Evolutionary conservation across 1,284 basidiomycete genomes (phyloP), one percentile per base, ranked within the genome.

Genomic region (Cutaneotrichosporon dermatis): DNA sequence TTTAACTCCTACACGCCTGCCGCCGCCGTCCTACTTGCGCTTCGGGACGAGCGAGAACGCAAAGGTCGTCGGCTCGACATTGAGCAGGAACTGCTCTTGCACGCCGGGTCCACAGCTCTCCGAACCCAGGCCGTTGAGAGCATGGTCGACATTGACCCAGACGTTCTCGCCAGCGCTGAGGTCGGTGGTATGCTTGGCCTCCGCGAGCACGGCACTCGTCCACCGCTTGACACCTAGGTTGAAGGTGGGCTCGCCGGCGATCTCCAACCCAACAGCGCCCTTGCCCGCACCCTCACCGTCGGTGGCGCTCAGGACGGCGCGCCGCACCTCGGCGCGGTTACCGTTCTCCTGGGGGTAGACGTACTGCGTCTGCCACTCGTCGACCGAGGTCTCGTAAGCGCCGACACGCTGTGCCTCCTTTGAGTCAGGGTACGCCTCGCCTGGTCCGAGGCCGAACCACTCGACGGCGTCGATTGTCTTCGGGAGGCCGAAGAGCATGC

Each of bases 301-400:
- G 6, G 37, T 15, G 25, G 8, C 48, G 9, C 41, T 13, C 36
- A 67, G 16, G 9, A 57, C 49, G 9, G 63, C 63, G 57, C 57
- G 59, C 2, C 59, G 57, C 6, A 65, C 63, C 15, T 58, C 63
- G 1, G 40, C 15, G n/a, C 66, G 58, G 8, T 25, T 40, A 0
- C 66, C 66, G 45, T 67, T 67, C 61, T 67, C 66, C 53, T 67
- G 66, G 33, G 66, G 66, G 44, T 25, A 57, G 12, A 67, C 66
- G 43, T 67, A 67, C 4, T 55, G 59, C 2, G 63, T 65, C 54
- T 65, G 63, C 57, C 65, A 49, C 9, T 61, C 56, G 50, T 67
- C 63, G 51, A 67, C 57, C 13, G 52, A 36, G 6, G 9, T 16
- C n/a, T 16, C 15, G 33, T 48, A 65, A 11, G 4, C 6, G 45